Percentiles rank a stretch among this genome's conserved stretches.
These are phyloP conservation scores for Pleurotus tuber-regium DNA, from an alignment of 768 basidiomycete species.

Conservation along the genomic window DNA sequence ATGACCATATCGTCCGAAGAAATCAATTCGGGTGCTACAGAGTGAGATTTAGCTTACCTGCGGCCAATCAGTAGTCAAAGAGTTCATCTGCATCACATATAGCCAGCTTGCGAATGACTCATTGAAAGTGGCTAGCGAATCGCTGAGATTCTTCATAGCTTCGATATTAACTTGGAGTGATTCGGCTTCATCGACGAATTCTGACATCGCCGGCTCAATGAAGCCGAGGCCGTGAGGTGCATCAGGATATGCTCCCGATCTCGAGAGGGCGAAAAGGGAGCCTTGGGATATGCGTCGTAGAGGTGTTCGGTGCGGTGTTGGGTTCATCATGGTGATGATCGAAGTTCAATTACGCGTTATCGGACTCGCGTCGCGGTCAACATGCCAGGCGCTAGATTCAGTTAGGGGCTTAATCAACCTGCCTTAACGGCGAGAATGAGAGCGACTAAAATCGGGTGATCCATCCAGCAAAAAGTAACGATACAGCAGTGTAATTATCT, in stretches of 20 bases:
- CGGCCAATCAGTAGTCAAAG: constrained; percentile 90
- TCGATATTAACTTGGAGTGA: constrained; percentile 74
- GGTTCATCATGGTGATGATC: constrained; percentile 17
- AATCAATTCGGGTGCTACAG: constrained; percentile 10
- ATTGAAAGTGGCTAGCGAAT: constrained; percentile 82
- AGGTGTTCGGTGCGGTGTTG: constrained; percentile 73
- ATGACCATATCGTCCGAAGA: neutral
- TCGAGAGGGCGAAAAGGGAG: constrained; percentile 82
- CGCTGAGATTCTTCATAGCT: constrained; percentile 65
- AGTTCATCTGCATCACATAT: constrained; percentile 93
- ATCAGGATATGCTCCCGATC: constrained; percentile 68
- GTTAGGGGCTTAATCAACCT: neutral
- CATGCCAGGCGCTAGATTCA: too few species aligned
- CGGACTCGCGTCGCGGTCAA: too few species aligned
- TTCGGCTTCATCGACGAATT: constrained; percentile 88
- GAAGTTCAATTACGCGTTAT: too few species aligned
- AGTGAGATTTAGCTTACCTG: constrained; percentile 49
- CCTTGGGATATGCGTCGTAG: constrained; percentile 89
- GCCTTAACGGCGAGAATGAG: neutral
- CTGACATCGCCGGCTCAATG: constrained; percentile 78
- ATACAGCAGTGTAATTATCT: neutral
- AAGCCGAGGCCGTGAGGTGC: constrained; percentile 85
- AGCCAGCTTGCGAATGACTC: constrained; percentile 91
- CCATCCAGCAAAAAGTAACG: too few species aligned
- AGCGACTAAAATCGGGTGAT: neutral